phyloP scores from a whole-genome alignment of 805 yeast genomes.

The Kazachstania martiniae region DNA sequence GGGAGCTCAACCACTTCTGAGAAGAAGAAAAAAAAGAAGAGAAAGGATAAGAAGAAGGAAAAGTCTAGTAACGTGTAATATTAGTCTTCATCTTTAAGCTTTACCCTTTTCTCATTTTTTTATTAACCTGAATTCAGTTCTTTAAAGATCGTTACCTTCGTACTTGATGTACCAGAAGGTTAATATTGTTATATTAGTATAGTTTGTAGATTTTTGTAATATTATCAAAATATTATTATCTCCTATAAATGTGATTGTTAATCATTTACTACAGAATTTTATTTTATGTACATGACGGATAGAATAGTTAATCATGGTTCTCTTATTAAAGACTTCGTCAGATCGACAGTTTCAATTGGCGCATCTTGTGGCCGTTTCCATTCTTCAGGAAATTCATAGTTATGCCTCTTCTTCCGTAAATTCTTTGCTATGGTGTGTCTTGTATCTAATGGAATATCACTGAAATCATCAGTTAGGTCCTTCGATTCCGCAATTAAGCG shows the following conservation, averaged over 20 bases:
- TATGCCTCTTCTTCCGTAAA: conserved; percentile 31
- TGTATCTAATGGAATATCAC: conserved; percentile 72
- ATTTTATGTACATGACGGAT: no score
- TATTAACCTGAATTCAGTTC: no score
- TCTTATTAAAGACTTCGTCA: conserved; percentile 9
- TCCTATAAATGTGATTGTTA: no score
- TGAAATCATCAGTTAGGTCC: conserved; percentile 45
- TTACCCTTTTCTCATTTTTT: background rate
- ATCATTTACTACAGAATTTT: no score
- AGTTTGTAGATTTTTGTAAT: no score
- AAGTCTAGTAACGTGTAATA: conserved; percentile 4
- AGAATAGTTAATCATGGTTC: no score
- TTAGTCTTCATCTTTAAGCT: background rate
- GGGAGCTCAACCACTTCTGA: conserved; percentile 27
- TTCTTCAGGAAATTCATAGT: conserved; percentile 54
- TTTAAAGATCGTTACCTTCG: no score
- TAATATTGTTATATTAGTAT: no score
- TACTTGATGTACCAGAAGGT: no score
- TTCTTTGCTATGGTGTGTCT: conserved; percentile 49
- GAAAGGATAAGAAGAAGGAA: conserved; percentile 40
- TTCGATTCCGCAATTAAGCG: conserved; percentile 55
- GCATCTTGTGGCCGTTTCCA: conserved; percentile 76
- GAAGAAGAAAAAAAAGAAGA: conserved; percentile 42
- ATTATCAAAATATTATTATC: no score
- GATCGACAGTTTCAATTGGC: conserved; percentile 32